These are phyloP conservation scores for Aegilops sharonensis DNA, from an alignment of 176 grass and related monocot species.

Conservation along the genomic window DNA sequence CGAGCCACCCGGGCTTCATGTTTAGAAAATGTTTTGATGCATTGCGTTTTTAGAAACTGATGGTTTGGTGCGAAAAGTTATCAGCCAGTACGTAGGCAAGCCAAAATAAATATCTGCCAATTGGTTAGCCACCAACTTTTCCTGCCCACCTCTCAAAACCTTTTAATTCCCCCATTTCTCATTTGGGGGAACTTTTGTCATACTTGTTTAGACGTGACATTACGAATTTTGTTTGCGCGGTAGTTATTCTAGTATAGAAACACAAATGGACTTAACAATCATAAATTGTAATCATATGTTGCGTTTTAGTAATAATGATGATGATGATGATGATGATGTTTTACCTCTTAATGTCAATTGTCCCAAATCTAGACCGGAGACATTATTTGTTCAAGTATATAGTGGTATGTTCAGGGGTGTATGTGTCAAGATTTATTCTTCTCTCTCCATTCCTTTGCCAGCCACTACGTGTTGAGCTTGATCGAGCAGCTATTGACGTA, in stretches of 20 bases:
- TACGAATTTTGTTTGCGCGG: background rate
- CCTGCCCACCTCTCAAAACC: background rate
- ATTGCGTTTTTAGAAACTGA: background rate
- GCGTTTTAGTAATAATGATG: no score
- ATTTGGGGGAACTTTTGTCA: background rate
- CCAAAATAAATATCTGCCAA: background rate
- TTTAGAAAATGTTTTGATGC: background rate
- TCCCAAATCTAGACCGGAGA: background rate
- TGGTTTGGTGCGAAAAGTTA: background rate
- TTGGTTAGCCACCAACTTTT: background rate
- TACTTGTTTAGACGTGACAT: background rate
- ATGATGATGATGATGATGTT: background rate
- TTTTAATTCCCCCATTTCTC: background rate
- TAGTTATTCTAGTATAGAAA: background rate
- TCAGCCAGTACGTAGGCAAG: background rate
- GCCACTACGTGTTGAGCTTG: slow-evolving; percentile 37
- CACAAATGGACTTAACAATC: background rate
- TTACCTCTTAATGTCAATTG: background rate
- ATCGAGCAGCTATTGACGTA: slow-evolving; percentile 36
- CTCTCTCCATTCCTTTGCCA: background rate
- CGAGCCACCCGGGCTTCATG: background rate
- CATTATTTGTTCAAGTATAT: background rate
- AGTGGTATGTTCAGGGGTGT: background rate
- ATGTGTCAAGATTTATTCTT: slow-evolving; percentile 9
- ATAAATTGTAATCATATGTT: background rate